Evolutionary conservation across 257 asterid genomes (phyloP), one percentile per base, ranked within the genome.

Genomic region (Solanum chaucha): DNA sequence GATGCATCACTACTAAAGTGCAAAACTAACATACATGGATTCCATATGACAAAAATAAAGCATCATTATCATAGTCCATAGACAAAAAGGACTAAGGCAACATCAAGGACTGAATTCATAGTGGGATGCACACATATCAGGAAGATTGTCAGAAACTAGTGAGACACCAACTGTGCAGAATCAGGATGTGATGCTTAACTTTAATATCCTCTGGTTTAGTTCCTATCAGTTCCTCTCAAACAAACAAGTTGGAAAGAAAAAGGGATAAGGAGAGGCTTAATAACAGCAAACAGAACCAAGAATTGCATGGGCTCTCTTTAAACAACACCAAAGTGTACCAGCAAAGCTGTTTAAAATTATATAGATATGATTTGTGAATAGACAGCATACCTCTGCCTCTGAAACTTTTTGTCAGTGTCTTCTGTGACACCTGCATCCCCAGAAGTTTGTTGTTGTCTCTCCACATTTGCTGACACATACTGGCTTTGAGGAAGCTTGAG

Each of bases 401-500:
- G 68, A 77, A 92, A 77, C 86, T 44, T 90, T 87, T 90, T 91
- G 40, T 91, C 94, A 8, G 90, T 78, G 88, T 88, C 93, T 71
- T 88, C 95, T 84, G 71, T 87, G 40, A 88, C 88, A 83, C 85
- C 88, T 83, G 93, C 90, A 88, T 89, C 88, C 88, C 73, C 88
- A 64, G 87, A 86, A 75, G 89, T 86, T 22, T 87, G 94, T 85
- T 86, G 94, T 73, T 91, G 90, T 87, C 70, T 91, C 87, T 87
- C 93, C 85, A 65, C 89, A 85, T 89, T 68, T 91, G 87, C 88
- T 40, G 93, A 86, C 61, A 91, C 81, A 85, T 92, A 92, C 44
- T 96, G 98, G 92, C 91, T 86, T 91, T 95, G 96, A 84, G 98
- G 97, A 87, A 94, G 97, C 88, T 92, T 94, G 64, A 90, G 92